Evolutionary conservation across 768 basidiomycete genomes (phyloP), one percentile per base, ranked within the genome.

Genomic region (Amanita fuliginea): DNA sequence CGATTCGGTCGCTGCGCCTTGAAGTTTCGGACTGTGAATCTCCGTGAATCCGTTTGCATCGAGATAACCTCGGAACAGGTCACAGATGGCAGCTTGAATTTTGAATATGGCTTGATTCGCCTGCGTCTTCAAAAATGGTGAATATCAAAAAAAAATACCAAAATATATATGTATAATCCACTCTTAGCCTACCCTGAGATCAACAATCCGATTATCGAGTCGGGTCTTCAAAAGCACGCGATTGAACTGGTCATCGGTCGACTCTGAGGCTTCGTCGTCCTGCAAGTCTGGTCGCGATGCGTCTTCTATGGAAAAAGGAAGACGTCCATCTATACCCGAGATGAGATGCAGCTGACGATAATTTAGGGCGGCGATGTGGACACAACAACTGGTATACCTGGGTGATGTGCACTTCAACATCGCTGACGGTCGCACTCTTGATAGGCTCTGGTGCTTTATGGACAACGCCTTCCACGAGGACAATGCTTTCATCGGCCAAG

Each of bases 11-110:
- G 96, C 94, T 30, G 96, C 86, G 36, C 90, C 93, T 63, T 97
- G 93, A 2, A 99, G 75, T 69, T 98, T 99, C 4, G 96, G 96
- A 53, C 88, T 93, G 67, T 98, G 95, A 53, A 99, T 98, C 67
- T 98, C 95, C 46, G 79, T 80, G 63, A 98, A 98, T 18, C 83
- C 81, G 46, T 85, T 70, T 19, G 60, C 62, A 54, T 79, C 76
- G 49, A 99, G 72, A 68, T 78, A 86, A 44, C 85, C 76, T 39
- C 93, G 81, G 83, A 97, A 98, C 40, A 93, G 67, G 47, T 84
- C 76, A 53, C 88, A 82, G 42, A 98, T 84, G n/a, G 74, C 93
- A 34, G 87, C 80, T 61, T 95, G 93, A 45, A 99, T 64, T 58
- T 72, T 86, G 75, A 99, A 98, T 51, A 99, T 83, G 2, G 94